A percentile compares a stretch with the other conserved stretches of the same genome.
Conservation (phyloP, 345 rosid genomes). For the Durio zibethinus region DNA sequence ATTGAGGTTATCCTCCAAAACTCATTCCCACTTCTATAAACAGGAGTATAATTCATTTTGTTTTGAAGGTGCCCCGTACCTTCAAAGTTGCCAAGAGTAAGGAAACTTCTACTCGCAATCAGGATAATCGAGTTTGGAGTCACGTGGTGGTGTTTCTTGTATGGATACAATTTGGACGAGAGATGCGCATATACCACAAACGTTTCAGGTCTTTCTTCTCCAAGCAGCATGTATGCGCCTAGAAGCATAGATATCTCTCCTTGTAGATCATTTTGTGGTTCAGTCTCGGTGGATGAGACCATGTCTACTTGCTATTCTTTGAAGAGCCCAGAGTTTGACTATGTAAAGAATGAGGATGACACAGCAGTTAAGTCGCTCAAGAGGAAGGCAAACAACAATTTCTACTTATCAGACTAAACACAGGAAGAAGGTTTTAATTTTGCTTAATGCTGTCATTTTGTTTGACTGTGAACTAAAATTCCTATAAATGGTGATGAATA, state of each 20-base stretch:
- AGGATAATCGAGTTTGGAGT: background rate
- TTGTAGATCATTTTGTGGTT: conserved; percentile 9
- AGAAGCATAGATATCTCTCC: background rate
- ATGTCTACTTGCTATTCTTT: conserved; percentile 29
- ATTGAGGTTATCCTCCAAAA: background rate
- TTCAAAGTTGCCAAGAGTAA: conserved; percentile 4
- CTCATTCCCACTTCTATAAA: background rate
- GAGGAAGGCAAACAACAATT: conserved; percentile 1
- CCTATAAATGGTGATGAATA: conserved; percentile 22
- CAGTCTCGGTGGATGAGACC: conserved; percentile 26
- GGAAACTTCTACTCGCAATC: conserved; percentile 4
- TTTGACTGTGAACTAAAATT: background rate
- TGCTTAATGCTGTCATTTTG: background rate
- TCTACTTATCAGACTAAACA: background rate
- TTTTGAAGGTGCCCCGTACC: conserved; percentile 9
- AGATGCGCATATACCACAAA: background rate
- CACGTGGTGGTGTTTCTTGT: background rate
- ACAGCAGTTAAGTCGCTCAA: background rate
- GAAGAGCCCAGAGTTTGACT: conserved; percentile 27
- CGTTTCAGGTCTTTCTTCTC: background rate
- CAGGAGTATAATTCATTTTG: conserved; percentile 2
- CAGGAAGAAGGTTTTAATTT: background rate
- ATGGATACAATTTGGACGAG: background rate
- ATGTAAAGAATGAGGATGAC: conserved; percentile 20
- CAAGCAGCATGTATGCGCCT: background rate